phyloP scores from a whole-genome alignment of 306 rosid species.

The Comarum palustre region DNA sequence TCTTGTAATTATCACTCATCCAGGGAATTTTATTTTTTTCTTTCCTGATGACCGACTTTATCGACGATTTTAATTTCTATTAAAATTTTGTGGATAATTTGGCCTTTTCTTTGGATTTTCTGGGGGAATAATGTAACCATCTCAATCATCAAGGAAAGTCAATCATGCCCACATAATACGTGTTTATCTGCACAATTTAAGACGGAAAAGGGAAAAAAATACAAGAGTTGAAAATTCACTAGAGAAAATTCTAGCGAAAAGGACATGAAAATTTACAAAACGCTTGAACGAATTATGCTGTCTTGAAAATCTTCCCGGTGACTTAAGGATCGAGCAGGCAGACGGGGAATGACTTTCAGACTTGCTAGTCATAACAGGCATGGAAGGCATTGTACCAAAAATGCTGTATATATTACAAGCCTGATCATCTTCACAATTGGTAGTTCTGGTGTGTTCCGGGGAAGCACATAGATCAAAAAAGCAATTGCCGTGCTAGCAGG shows the following conservation, averaged over 20 bases:
- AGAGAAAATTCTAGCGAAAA: not conserved
- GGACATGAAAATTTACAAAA: not conserved
- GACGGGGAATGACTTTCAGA: not conserved
- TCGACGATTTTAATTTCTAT: not conserved
- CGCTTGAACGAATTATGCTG: not conserved
- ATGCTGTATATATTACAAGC: constrained; percentile 20
- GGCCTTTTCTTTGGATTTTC: not conserved
- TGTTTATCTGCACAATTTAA: not conserved
- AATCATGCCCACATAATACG: not conserved
- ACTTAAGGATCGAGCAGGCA: not conserved
- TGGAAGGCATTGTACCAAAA: constrained; percentile 6
- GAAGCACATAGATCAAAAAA: constrained; percentile 10
- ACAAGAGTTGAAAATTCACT: not conserved
- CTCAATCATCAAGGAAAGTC: not conserved
- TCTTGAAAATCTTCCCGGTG: not conserved
- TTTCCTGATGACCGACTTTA: no score
- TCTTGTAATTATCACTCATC: not conserved
- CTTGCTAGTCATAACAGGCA: not conserved
- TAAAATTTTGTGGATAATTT: constrained; percentile 1
- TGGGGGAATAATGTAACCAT: not conserved
- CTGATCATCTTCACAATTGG: constrained; percentile 13
- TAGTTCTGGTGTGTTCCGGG: not conserved
- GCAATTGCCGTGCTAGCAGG: constrained; percentile 1
- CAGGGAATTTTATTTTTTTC: not conserved
- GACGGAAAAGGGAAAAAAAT: not conserved